These are phyloP conservation scores for Globisporangium echinulatum DNA, from an alignment of 352 stramenopile species.

Conservation along the genomic window DNA sequence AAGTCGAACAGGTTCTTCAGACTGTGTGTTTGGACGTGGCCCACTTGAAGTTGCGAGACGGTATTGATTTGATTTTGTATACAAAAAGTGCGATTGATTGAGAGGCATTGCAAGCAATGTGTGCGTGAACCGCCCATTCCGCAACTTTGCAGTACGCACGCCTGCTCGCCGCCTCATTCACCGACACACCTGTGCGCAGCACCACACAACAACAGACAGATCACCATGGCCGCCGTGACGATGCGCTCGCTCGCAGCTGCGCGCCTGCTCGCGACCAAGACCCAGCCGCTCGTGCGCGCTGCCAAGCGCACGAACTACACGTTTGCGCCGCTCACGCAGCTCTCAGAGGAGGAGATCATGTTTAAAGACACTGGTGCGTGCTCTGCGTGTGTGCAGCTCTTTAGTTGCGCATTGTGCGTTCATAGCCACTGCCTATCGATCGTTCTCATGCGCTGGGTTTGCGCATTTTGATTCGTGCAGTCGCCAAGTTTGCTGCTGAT, in stretches of 20 bases:
- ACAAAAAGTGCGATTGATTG: too few relatives aligned
- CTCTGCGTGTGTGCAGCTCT: not conserved
- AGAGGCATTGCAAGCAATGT: too few relatives aligned
- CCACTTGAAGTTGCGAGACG: too few relatives aligned
- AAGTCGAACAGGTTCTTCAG: too few relatives aligned
- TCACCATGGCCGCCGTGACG: not conserved
- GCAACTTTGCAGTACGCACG: too few relatives aligned
- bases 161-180: too few relatives aligned
- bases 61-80: too few relatives aligned
- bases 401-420: not conserved
- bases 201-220: too few relatives aligned
- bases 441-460: not conserved
- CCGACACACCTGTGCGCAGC: too few relatives aligned
- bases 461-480: constrained; percentile 14
- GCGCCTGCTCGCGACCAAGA: not conserved
- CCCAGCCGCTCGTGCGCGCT: not conserved
- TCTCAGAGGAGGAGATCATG: constrained; percentile 66
- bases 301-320: constrained; percentile 16
- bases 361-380: constrained; percentile 48
- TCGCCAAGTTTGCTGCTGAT: constrained; percentile 82
- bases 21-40: too few relatives aligned
- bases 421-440: not conserved
- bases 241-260: not conserved
- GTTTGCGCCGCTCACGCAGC: constrained; percentile 35
- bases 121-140: too few relatives aligned